Evolutionary conservation across 768 basidiomycete species (phyloP), one percentile per base, ranked within the genome.

Genomic region (Kwoniella bestiolae): DNA sequence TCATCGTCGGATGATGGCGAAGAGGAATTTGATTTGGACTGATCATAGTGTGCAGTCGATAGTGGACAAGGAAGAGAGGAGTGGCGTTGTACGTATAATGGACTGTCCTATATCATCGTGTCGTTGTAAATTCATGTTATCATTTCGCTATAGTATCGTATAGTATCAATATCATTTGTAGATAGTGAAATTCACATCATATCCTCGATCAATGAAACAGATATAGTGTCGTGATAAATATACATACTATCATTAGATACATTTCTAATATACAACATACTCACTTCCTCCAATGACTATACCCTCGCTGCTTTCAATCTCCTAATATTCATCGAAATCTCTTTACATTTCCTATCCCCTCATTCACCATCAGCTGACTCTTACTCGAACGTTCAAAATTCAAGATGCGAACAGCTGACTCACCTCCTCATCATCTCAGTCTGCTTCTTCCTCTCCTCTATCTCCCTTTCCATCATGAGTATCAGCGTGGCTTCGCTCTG

Each of bases 401-500:
- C 6, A 23, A 47, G 28, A 6, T 29, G 52, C 14, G 32, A 28
- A 53, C 7, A 8, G 26, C 14, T 6, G 46, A 65, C 65, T 55
- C 25, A 66, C 65, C 29, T 53, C 50, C 28, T 55, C 44, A 66
- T 12, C 11, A 28, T 0, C 12, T 60, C 49, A 46, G 76, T 77
- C 60, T 75, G 76, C 23, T 58, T 56, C 32, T 50, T 53, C 12
- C 74, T 49, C 32, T 57, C 65, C 3, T 65, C 63, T 35, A 75
- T 38, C 55, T 75, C 73, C 60, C 67, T 68, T 60, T 77, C 73
- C 71, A 77, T 71, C 12, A 77, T 61, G 49, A 77, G 31, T 11
- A 75, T 70, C 26, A 77, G 52, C 29, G 76, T 77, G 23, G 69
- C 56, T 45, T 77, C 76, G 21, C 73, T 73, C 51, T 77, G 76